Conservation (phyloP, 192 early-diverging fungal species). For the Entomortierella beljakovae region DNA sequence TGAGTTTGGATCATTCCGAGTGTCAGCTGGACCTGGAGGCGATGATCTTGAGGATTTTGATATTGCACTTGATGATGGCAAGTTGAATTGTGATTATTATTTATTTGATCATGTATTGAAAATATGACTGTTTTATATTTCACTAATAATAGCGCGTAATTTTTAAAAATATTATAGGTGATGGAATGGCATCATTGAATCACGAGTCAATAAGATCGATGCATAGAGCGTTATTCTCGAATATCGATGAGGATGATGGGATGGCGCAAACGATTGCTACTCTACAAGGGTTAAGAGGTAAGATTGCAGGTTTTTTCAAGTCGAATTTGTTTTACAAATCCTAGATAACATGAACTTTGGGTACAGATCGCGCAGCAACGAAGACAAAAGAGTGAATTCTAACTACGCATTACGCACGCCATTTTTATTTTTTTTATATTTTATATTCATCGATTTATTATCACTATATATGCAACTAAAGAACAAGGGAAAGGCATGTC, state of each 20-base stretch:
- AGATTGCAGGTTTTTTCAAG: not conserved
- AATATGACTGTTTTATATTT: not conserved
- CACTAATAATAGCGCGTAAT: too few relatives aligned
- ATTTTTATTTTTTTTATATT: not conserved
- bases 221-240: slow-evolving; percentile 59
- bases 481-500: slow-evolving; percentile 62
- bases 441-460: not conserved
- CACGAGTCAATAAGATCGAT: slow-evolving; percentile 58
- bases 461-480: slow-evolving; percentile 20
- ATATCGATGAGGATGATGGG: slow-evolving; percentile 64
- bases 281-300: slow-evolving; percentile 65
- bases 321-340: not conserved
- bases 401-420: too few relatives aligned
- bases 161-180: not conserved
- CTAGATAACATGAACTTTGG: not conserved
- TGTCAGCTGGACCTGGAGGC: slow-evolving; percentile 15
- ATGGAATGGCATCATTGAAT: slow-evolving; percentile 19
- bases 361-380: slow-evolving; percentile 1
- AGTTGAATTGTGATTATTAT: not conserved
- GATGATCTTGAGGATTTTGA: slow-evolving; percentile 24
- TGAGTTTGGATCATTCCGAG: slow-evolving; percentile 44
- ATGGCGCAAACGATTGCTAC: slow-evolving; percentile 61
- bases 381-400: too few relatives aligned
- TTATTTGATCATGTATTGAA: not conserved
- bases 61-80: slow-evolving; percentile 17